Conservation (phyloP, 2,329 filamentous ascomycete species). For the Drechslerella coelobrocha region DNA sequence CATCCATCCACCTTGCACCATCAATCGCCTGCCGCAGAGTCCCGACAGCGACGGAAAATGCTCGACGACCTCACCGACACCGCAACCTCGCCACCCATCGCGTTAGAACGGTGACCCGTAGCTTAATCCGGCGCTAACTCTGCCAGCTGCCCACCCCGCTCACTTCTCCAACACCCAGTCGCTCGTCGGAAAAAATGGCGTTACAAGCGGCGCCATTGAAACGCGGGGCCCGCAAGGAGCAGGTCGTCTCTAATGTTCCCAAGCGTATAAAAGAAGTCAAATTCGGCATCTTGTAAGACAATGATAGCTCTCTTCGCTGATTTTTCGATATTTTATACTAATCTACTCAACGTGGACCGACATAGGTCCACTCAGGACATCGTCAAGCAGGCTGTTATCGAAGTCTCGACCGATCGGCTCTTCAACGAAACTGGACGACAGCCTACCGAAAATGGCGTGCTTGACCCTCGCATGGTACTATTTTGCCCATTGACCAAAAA, state of each 20-base stretch:
- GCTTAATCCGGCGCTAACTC: not conserved
- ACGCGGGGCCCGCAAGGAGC: constrained; percentile 70
- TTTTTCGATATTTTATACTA: constrained; percentile 6
- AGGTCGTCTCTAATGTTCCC: constrained; percentile 85
- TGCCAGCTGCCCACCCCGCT: not conserved
- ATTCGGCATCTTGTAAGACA: constrained; percentile 82
- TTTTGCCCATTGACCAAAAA: constrained; percentile 39
- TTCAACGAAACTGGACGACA: constrained; percentile 78
- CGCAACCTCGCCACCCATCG: not conserved
- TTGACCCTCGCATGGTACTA: constrained; percentile 77
- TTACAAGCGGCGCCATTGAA: constrained; percentile 43
- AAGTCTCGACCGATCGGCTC: constrained; percentile 90
- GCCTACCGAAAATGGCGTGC: constrained; percentile 80
- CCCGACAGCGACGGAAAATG: constrained; percentile 29
- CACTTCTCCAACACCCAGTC: not conserved
- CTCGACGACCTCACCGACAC: constrained; percentile 10
- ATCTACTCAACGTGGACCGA: constrained; percentile 5
- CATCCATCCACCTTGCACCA: not conserved
- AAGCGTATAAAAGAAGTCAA: constrained; percentile 93
- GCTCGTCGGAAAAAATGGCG: no score
- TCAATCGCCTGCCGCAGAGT: no score
- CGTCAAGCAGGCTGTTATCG: constrained; percentile 90
- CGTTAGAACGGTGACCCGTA: constrained; percentile 38
- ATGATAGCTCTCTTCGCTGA: constrained; percentile 22
- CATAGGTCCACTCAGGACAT: constrained; percentile 91